Evolutionary conservation across 2,329 filamentous ascomycete genomes (phyloP), one percentile per base, ranked within the genome.

Genomic region (Penicillium fuscoglaucum): DNA sequence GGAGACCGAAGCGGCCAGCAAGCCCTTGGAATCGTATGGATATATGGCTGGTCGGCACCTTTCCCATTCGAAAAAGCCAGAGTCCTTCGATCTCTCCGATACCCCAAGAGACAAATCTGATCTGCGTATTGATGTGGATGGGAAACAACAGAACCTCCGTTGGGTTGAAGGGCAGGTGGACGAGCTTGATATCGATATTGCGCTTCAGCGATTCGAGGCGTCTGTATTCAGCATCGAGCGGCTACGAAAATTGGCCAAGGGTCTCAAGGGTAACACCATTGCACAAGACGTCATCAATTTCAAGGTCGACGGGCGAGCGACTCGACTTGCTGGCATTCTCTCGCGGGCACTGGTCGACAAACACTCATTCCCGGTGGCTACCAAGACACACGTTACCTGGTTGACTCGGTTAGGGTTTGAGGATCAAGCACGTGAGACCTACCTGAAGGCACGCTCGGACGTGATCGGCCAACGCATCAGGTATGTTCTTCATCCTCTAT

Each of bases 101-200:
- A 86, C 88, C 61, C 87, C 89, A 67, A 91, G 91, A 70, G 90
- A 96, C 72, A 79, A 80, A 40, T 78, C 79, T 19, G 85, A 82
- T 61, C 89, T 96, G 78, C 84, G 96, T 55, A 93, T 99, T 65
- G 95, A 99, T 68, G 91, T 96, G 15, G 95, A 98, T 69, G 95
- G 95, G 49, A 96, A 96, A 69, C 93, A 97, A 74, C 91, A 98
- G 72, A 97, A 95, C 72, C 83, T 99, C 47, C 90, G 93, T 53
- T 97, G 91, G 91, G 91, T 99, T 0, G 95, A 99, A 73, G 87
- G 87, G 52, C 91, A 98, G 76, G 90, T 99, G 74, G 95, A 99
- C 71, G 91, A 96, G 70, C 84, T 99, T 6, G 95, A 99, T 70
- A 98, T 98, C 67, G 89, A 96, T 68, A 93, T 99, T 68, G 93